phyloP scores from a whole-genome alignment of 2,329 filamentous ascomycete species.

The Diaporthe longicolla region DNA sequence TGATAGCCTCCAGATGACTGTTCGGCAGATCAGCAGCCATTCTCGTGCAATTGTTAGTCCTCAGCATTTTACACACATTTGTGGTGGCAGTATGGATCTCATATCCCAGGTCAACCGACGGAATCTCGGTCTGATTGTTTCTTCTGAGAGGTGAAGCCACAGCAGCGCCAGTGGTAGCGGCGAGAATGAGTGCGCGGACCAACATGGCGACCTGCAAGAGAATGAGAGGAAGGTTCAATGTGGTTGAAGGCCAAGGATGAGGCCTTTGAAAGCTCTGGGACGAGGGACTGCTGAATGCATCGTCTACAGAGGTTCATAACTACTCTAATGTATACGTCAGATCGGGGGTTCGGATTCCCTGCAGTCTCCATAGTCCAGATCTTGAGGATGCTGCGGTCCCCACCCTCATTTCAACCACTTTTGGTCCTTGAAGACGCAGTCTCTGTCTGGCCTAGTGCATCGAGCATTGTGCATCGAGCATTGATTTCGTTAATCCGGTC shows the following conservation, averaged over 20 bases:
- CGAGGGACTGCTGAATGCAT: neutral
- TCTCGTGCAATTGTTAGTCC: too few species aligned
- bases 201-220: neutral
- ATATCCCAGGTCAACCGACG: constrained; percentile 49
- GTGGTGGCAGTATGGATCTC: constrained; percentile 47
- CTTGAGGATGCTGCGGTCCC: constrained; percentile 4
- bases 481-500: neutral
- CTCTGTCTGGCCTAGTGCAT: neutral
- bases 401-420: neutral
- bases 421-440: neutral
- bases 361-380: neutral
- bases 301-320: neutral
- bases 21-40: neutral
- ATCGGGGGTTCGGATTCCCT: neutral
- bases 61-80: constrained; percentile 44
- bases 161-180: neutral
- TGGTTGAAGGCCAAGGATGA: neutral
- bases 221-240: neutral
- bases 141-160: constrained; percentile 22
- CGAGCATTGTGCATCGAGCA: neutral
- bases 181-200: neutral
- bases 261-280: too few species aligned
- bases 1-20: constrained; percentile 53
- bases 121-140: constrained; percentile 11
- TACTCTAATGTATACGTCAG: constrained; percentile 1